Base-by-base conservation (phyloP, 2,329 filamentous ascomycete genomes). In the Xylaria sp. region DNA sequence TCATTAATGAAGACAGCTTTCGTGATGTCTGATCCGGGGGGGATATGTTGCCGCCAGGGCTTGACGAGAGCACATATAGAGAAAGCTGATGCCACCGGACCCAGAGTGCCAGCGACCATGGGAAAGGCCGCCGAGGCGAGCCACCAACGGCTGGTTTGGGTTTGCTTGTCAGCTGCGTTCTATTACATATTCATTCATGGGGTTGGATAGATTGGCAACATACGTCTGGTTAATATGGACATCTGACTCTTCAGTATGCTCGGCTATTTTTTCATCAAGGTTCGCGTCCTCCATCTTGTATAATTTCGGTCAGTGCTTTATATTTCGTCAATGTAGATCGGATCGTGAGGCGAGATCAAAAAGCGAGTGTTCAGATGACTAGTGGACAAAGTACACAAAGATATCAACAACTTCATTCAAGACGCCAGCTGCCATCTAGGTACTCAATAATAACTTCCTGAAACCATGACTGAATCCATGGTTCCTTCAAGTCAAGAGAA, bases 21-120 rank as follows among this genome's bases (percentile, higher is more conserved):
- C 10, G 85, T 80, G 6, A 86, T 76, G 1, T 84, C 77, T 5
- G 84, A 81, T 0, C 82, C 81, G 0, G 84, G 83, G 0, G 79
- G 77, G 5, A 87, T 80, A 57, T 83, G 82, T 76, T 90, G 87
- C 68, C 92, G 85, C 94, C 94, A 97, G 25, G 88, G 88, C 32
- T 89, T 90, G 1, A 93, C 92, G n/a, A 97, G 84, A 8, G 94
- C 93, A 69, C 92, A 93, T 66, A 97, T 93, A 65, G 91, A 95
- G 80, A 96, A 91, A 34, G 96, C 90, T 66, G 94, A 97, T 2
- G 94, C 94, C 10, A 97, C 87, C 0, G 94, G 94, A 0, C 93
- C 93, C 2, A 96, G 86, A 0, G 94, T 93, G 39, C 93, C 94
- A 2, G 94, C 93, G 12, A 96, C 86, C 76, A 97, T 88, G 36